Evolutionary conservation across 257 asterid genomes (phyloP), one percentile per base, ranked within the genome.

Genomic region (Fraxinus quadrangulata): DNA sequence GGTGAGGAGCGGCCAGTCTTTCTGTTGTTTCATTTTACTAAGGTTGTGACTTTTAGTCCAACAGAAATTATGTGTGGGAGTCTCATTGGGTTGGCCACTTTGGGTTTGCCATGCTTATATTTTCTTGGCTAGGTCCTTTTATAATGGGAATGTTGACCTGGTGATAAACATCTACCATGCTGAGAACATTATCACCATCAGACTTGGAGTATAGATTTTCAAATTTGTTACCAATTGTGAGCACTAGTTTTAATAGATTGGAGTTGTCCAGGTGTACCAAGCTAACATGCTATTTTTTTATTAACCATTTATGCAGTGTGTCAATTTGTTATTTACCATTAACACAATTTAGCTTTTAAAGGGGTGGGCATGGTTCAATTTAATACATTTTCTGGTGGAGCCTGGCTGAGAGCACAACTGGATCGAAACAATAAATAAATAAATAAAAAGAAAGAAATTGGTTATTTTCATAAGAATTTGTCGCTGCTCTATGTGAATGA

Each of bases 111-210:
- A 70, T 71, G 68, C 59, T 42, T 36, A 31, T 73, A 47, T 17
- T 76, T 68, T 73, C 70, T 28, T 76, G 67, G 68, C 21, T 73
- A 42, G 39, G 74, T 13, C 49, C 75, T 26, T 23, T 61, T 23
- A 61, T 61, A 61, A 2, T 30, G 68, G 54, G 33, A 12, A 3
- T 61, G 68, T 23, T 61, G 31, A 23, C 67, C 14, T 7, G 14
- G 68, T 61, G 33, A 61, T 23, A 23, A 23, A 23, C 13, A 12
- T 23, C 31, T 33, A 9, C 23, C 26, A 23, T 23, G 68, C 33
- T 61, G 33, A 61, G 68, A 19, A 23, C 68, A 61, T 61, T 61
- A 23, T 17, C 11, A 19, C 65, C 24, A 54, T 19, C 9, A 4
- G 65, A 2, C 68, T 23, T 23, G 68, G 68, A 61, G 16, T 23